phyloP scores from a whole-genome alignment of 805 yeast species.

The Lachancea quebecensis region DNA sequence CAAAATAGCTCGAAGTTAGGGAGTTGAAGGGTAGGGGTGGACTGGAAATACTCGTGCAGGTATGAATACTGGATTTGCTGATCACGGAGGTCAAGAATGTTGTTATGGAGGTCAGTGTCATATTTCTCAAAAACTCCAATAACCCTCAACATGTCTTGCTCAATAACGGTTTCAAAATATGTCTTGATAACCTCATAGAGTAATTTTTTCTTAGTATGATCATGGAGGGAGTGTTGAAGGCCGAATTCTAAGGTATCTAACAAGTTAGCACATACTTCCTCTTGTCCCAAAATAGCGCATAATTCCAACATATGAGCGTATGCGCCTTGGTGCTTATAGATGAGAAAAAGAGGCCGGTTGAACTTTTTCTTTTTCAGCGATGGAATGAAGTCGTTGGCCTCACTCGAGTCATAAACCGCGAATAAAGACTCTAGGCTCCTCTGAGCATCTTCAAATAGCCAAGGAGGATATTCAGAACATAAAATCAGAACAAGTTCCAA shows the following conservation, averaged over 20 bases:
- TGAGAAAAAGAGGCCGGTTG: constrained; percentile 18
- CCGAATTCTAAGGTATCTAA: constrained; percentile 1
- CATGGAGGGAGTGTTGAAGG: constrained; percentile 5
- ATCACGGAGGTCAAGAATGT: constrained; percentile 6
- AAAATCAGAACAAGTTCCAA: constrained; percentile 43
- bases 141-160: constrained; percentile 5
- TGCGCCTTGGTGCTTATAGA: constrained; percentile 15
- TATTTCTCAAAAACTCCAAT: constrained; percentile 12
- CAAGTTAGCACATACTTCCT: neutral
- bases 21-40: neutral
- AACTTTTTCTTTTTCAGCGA: constrained; percentile 20
- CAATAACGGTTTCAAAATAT: constrained; percentile 12
- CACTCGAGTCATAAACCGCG: constrained; percentile 56
- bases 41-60: constrained; percentile 14
- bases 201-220: constrained; percentile 7
- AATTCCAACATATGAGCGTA: constrained; percentile 13
- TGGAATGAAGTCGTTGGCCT: constrained; percentile 38
- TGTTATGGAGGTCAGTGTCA: constrained; percentile 19
- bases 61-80: constrained; percentile 13
- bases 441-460: constrained; percentile 53
- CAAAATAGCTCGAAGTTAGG: constrained; percentile 7
- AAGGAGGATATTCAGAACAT: constrained; percentile 35
- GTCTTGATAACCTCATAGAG: constrained; percentile 9
- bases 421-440: constrained; percentile 67
- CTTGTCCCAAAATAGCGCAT: constrained; percentile 7